These are phyloP conservation scores for Cercospora zeina DNA, from an alignment of 2,329 filamentous ascomycete genomes.

Conservation along the genomic window DNA sequence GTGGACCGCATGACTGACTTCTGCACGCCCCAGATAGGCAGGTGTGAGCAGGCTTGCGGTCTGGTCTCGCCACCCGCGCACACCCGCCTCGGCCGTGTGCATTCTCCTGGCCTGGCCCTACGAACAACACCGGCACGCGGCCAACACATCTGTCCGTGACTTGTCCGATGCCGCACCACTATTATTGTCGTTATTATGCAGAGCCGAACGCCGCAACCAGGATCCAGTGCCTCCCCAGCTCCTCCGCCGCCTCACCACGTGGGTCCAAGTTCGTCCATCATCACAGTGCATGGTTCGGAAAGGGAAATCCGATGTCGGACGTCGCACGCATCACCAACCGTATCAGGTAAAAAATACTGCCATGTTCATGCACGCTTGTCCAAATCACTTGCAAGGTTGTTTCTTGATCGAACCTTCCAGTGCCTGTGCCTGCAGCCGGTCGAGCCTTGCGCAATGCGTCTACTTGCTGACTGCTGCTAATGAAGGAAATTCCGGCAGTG, in stretches of 20 bases:
- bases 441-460: neutral
- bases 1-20: neutral
- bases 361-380: neutral
- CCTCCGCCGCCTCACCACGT: too few relatives aligned
- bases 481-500: too few relatives aligned
- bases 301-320: neutral
- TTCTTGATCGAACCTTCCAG: neutral
- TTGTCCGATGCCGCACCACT: too few relatives aligned
- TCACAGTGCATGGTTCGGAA: too few relatives aligned
- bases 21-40: constrained; percentile 3
- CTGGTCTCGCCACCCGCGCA: neutral
- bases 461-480: neutral
- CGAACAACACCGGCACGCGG: neutral
- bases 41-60: neutral
- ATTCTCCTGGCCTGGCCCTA: too few relatives aligned
- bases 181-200: too few relatives aligned
- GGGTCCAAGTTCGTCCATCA: too few relatives aligned
- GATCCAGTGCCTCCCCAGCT: too few relatives aligned
- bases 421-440: too few relatives aligned
- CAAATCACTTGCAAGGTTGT: neutral
- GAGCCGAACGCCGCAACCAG: neutral
- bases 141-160: neutral
- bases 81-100: neutral
- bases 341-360: neutral
- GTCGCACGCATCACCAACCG: constrained; percentile 1